Evolutionary conservation across 305 asterid genomes (phyloP).

Genomic region (Fraxinus baroniana): DNA sequence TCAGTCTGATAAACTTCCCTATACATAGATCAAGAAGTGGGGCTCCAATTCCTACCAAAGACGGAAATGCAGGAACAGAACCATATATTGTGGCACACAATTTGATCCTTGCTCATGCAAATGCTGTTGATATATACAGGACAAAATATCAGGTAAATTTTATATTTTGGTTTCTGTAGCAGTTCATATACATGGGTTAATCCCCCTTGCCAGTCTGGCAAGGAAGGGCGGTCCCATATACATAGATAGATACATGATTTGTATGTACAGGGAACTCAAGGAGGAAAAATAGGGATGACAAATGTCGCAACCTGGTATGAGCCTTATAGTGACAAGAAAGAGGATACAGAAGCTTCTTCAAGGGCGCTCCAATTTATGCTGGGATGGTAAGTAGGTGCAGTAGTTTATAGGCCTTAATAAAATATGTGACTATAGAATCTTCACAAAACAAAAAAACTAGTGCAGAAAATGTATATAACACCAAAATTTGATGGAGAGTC

Average conservation of each 20-base stretch:
- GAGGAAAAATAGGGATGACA: slow-evolving; percentile 38
- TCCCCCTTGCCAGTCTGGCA: no score
- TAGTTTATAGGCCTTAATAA: neutral
- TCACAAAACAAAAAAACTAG: no score
- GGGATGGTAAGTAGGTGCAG: slow-evolving; percentile 32
- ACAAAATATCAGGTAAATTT: slow-evolving; percentile 42
- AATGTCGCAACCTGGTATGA: slow-evolving; percentile 31
- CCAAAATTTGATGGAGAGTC: neutral
- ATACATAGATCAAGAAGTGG: slow-evolving; percentile 16
- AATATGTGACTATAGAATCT: no score
- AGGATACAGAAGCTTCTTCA: slow-evolving; percentile 27
- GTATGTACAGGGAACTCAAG: slow-evolving; percentile 30
- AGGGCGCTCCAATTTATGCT: slow-evolving; percentile 39
- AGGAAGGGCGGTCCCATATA: neutral
- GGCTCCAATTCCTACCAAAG: slow-evolving; percentile 1
- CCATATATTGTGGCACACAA: slow-evolving; percentile 52
- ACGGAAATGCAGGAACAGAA: slow-evolving; percentile 38
- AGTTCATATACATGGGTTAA: neutral
- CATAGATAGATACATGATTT: neutral
- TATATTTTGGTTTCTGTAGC: neutral
- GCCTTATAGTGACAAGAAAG: slow-evolving; percentile 19
- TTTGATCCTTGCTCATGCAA: slow-evolving; percentile 47
- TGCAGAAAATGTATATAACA: no score
- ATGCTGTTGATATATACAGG: slow-evolving; percentile 41
- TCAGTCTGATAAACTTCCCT: slow-evolving; percentile 2